Percentiles rank a stretch among this genome's conserved stretches.
phyloP scores from a whole-genome alignment of 2,329 filamentous ascomycete genomes.

The Pseudogymnoascus pannorum region DNA sequence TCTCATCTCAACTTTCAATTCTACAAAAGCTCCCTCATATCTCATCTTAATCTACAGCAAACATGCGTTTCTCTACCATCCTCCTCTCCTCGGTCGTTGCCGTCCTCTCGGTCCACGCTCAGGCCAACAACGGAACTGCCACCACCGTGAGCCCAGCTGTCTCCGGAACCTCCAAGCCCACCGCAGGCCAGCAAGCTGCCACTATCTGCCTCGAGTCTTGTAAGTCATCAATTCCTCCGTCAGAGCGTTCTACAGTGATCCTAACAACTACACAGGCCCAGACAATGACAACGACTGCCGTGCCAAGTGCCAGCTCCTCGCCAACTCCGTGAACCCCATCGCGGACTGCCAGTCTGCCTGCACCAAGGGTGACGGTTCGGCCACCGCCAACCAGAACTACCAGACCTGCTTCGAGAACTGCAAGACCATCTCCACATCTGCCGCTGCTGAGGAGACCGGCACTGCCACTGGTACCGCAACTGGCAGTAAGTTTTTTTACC shows the following conservation, averaged over 20 bases:
- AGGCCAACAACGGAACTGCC: not conserved
- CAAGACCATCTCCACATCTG: not conserved
- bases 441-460: not conserved
- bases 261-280: constrained; percentile 1
- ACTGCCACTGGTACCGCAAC: not conserved
- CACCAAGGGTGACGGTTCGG: not conserved
- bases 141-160: not conserved
- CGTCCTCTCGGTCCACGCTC: not conserved
- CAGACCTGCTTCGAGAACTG: not conserved
- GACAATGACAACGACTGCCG: not conserved
- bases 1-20: not conserved
- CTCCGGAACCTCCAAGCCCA: not conserved
- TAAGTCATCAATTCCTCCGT: not conserved
- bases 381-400: not conserved
- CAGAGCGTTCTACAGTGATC: not conserved
- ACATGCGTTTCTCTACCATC: constrained; percentile 7
- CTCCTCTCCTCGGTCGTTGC: constrained; percentile 7
- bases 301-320: not conserved
- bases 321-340: constrained; percentile 6
- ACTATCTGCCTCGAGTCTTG: not conserved
- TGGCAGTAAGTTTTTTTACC: not conserved
- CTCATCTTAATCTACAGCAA: constrained; percentile 2
- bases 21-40: not conserved
- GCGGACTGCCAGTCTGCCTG: not conserved
- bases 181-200: not conserved